Conservation (phyloP, 192 early-diverging fungal genomes). For the Podila clonocystis region DNA sequence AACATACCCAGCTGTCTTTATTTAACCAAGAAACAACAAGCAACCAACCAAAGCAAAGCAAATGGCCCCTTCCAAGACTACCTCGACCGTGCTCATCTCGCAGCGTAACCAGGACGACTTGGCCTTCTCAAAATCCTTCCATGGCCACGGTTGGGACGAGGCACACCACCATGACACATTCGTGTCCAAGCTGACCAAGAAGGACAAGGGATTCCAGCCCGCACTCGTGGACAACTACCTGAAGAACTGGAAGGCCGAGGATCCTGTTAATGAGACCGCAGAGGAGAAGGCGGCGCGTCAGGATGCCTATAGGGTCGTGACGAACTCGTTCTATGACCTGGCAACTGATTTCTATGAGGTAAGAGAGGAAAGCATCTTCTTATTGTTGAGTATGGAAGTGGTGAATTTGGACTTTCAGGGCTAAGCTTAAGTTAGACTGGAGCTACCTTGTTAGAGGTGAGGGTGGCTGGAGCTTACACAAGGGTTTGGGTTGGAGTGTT, state of each 20-base stretch:
- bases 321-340: constrained; percentile 86
- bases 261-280: constrained; percentile 63
- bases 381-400: not conserved
- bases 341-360: constrained; percentile 88
- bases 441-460: too few species aligned
- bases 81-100: constrained; percentile 14
- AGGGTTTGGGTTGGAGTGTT: too few species aligned
- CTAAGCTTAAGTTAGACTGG: not conserved
- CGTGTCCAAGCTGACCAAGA: constrained; percentile 63
- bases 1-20: too few species aligned
- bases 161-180: constrained; percentile 44
- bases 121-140: constrained; percentile 60
- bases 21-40: not conserved
- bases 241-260: constrained; percentile 71
- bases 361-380: constrained; percentile 2
- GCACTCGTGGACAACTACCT: constrained; percentile 75
- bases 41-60: not conserved
- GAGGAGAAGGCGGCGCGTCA: constrained; percentile 64
- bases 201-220: constrained; percentile 74
- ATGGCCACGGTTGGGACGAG: constrained; percentile 56
- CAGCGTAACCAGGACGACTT: constrained; percentile 61
- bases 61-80: constrained; percentile 22
- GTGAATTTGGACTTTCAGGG: not conserved
- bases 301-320: constrained; percentile 69
- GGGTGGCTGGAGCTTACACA: too few species aligned